Evolutionary conservation across 768 basidiomycete genomes (phyloP).

Genomic region (Hypholoma sublateritium): DNA sequence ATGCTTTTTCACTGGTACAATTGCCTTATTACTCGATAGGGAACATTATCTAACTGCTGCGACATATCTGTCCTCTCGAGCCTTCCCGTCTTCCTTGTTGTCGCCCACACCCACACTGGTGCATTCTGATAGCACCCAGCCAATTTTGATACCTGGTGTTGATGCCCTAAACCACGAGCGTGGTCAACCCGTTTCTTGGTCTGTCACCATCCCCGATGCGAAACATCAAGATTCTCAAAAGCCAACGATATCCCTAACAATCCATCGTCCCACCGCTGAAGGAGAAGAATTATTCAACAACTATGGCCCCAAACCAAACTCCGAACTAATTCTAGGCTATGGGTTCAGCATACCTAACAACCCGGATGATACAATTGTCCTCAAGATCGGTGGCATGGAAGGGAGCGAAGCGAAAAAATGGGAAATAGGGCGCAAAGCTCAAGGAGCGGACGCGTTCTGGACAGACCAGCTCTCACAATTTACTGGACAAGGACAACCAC

Average conservation of each 20-base stretch:
- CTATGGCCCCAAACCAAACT: slow-evolving; percentile 89
- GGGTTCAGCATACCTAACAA: slow-evolving; percentile 83
- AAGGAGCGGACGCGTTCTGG: slow-evolving; percentile 62
- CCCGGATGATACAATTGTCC: slow-evolving; percentile 82
- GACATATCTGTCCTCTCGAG: slow-evolving; percentile 83
- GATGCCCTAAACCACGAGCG: slow-evolving; percentile 88
- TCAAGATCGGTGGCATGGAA: slow-evolving; percentile 64
- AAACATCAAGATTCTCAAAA: slow-evolving; percentile 11
- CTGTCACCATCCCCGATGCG: slow-evolving; percentile 43
- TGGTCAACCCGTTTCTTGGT: slow-evolving; percentile 81
- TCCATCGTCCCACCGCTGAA: slow-evolving; percentile 40
- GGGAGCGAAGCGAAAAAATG: slow-evolving; percentile 40
- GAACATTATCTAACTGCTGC: slow-evolving; percentile 67
- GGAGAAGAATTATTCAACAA: slow-evolving; percentile 81
- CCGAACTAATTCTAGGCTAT: slow-evolving; percentile 88
- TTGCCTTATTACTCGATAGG: slow-evolving; percentile 41
- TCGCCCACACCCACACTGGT: slow-evolving; percentile 53
- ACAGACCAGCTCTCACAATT: slow-evolving; percentile 42
- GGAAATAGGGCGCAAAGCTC: slow-evolving; percentile 60
- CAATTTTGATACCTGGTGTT: slow-evolving; percentile 83
- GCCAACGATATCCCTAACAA: slow-evolving; percentile 60
- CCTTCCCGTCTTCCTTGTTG: slow-evolving; percentile 86
- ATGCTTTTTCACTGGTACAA: not conserved
- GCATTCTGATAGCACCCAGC: slow-evolving; percentile 53
- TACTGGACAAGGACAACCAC: slow-evolving; percentile 22